Evolutionary conservation across 1,284 basidiomycete genomes (phyloP), one percentile per base, ranked within the genome.

Genomic region (Rhodotorula glutinis): DNA sequence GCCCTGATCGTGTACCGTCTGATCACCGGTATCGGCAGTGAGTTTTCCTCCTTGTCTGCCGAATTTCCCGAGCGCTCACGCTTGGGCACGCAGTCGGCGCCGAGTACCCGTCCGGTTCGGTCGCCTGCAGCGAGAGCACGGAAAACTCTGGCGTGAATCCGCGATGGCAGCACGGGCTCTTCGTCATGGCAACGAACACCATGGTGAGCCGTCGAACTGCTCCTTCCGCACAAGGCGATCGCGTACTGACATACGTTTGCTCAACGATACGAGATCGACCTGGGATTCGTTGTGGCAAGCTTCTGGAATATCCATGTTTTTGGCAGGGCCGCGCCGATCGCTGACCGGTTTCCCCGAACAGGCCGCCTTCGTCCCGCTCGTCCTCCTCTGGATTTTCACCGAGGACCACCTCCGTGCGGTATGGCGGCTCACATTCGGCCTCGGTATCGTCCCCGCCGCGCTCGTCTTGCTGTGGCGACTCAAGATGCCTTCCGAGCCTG

Each of bases 61-160:
- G n/a, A 44, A 38, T 38, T 11, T 11, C 11, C 11, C 33, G 33
- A 38, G 33, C 33, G 33, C 33, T 38, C 33, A 38, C 33, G 11
- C 33, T 38, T 11, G 5, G 33, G 7, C 33, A 38, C 33, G 43
- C 38, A 56, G 49, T 53, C 17, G 55, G 62, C 29, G 62, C 56
- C 17, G 62, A 63, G 30, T 51, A 51, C 25, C 49, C 49, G 10
- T 92, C 10, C 68, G 93, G 92, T 11, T 89, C 88, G 4, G 92
- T 96, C n/a, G 91, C 92, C 29, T 88, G 89, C 4, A 89, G 90
- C 2, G 93, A 96, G 77, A 89, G 91, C 76, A 91, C 91, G 0
- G 93, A 95, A 78, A 88, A 91, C 75, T 60, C 63, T 23, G 85
- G 84, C 4, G 87, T 95, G 75, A 83, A 80, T 72, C 91, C 89